Percentiles rank a stretch among this genome's conserved stretches.
phyloP scores from a whole-genome alignment of 116 monocot species.

The Iris pallida region DNA sequence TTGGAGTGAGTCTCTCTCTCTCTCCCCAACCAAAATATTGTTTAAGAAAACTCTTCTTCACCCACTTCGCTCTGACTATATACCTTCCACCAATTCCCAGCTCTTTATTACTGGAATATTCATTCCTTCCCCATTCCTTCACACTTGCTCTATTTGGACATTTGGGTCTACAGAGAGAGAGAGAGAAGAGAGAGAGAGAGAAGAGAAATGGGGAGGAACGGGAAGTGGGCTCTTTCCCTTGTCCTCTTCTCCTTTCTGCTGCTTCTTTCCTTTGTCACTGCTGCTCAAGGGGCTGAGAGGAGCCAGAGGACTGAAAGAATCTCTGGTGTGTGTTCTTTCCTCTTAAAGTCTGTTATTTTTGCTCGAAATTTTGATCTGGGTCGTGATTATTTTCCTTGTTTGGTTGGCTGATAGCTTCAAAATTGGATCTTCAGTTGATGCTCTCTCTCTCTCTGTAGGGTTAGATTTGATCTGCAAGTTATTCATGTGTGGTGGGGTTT shows the following conservation, averaged over 20 bases:
- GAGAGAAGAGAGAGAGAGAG: too few species aligned
- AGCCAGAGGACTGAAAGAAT: conserved; percentile 66
- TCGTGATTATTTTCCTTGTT: background rate
- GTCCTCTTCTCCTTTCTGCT: conserved; percentile 7
- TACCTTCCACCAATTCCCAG: conserved; percentile 13
- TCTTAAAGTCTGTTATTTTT: background rate
- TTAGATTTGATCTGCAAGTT: background rate
- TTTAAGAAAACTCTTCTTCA: conserved; percentile 10
- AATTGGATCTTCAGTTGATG: background rate
- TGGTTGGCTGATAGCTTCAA: background rate
- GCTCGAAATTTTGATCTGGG: background rate
- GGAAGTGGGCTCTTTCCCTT: conserved; percentile 28
- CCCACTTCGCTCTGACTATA: background rate
- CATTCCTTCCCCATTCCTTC: background rate
- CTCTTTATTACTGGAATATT: background rate
- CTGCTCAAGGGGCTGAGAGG: conserved; percentile 24
- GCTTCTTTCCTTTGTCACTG: conserved; percentile 5
- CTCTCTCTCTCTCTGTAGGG: background rate
- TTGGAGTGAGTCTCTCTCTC: too few species aligned
- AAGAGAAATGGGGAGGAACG: background rate
- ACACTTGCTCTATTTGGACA: background rate
- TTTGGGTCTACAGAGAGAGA: background rate
- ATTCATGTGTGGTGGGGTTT: too few species aligned
- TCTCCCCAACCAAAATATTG: background rate
- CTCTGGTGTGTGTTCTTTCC: conserved; percentile 39